Conservation (phyloP, 129 eudicot genomes). For the carrot (Daucus carota) region DNA sequence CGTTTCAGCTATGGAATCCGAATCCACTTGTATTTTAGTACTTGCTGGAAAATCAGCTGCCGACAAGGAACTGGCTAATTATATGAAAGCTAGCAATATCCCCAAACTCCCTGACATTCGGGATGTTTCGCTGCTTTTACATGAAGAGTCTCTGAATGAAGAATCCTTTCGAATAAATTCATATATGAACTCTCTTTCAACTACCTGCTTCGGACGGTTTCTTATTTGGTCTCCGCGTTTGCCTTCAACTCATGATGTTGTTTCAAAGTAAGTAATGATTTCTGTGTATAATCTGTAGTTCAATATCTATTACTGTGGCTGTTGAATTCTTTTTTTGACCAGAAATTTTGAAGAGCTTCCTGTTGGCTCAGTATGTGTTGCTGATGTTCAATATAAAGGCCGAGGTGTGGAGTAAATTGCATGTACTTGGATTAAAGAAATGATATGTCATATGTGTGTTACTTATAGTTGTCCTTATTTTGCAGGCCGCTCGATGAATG, state of each 20-base stretch:
- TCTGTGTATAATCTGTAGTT: background rate
- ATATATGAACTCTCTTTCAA: slow-evolving; percentile 44
- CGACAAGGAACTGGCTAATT: slow-evolving; percentile 48
- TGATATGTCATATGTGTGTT: background rate
- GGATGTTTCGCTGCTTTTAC: slow-evolving; percentile 27
- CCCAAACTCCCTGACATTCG: slow-evolving; percentile 47
- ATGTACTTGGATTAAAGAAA: background rate
- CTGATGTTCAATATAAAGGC: slow-evolving; percentile 86
- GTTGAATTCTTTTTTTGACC: slow-evolving; percentile 21
- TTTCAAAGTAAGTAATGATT: slow-evolving; percentile 51
- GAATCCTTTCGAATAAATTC: slow-evolving; percentile 31
- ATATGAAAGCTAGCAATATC: slow-evolving; percentile 35
- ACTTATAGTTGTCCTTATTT: background rate
- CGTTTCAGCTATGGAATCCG: slow-evolving; percentile 44
- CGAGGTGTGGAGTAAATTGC: slow-evolving; percentile 47
- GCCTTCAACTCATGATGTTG: slow-evolving; percentile 83
- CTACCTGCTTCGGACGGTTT: slow-evolving; percentile 58
- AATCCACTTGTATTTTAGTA: slow-evolving; percentile 29
- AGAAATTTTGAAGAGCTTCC: slow-evolving; percentile 80
- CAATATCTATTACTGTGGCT: slow-evolving; percentile 11
- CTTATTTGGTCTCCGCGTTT: slow-evolving; percentile 73
- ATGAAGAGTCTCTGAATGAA: slow-evolving; percentile 15
- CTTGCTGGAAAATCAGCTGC: slow-evolving; percentile 54
- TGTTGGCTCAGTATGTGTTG: slow-evolving; percentile 72
- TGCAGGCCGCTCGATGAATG: slow-evolving; percentile 69